A percentile compares a stretch with the other conserved stretches of the same genome.
Conservation (phyloP, 2,329 filamentous ascomycete species). For the Macroventuria anomochaeta region DNA sequence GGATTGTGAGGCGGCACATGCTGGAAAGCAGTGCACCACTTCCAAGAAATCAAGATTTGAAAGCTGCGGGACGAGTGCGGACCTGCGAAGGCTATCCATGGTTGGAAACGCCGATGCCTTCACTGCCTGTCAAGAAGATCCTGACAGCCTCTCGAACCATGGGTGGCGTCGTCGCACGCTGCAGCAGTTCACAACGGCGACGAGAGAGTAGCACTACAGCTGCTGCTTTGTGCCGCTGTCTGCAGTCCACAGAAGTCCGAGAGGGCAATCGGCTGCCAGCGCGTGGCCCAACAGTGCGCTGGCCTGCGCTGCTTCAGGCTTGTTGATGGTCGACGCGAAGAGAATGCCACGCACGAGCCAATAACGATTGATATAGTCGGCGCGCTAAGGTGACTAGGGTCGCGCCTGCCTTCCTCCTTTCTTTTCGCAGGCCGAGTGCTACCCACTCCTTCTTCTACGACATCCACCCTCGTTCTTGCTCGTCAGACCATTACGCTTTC, state of each 20-base stretch:
- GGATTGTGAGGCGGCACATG: conserved; percentile 13
- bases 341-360: conserved; percentile 17
- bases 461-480: conserved; percentile 32
- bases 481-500: conserved; percentile 32
- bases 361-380: conserved; percentile 7
- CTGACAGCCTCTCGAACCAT: conserved; percentile 8
- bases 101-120: conserved; percentile 18
- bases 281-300: conserved; percentile 15
- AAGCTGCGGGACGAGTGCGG: conserved; percentile 10
- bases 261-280: conserved; percentile 1
- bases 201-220: not conserved
- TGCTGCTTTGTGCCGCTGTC: conserved; percentile 4
- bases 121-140: conserved; percentile 11
- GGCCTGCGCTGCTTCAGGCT: conserved; percentile 7
- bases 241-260: not conserved
- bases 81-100: conserved; percentile 11
- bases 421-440: conserved; percentile 19
- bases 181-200: conserved; percentile 1
- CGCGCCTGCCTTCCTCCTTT: conserved; percentile 22
- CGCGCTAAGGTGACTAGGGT: conserved; percentile 17
- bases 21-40: not conserved
- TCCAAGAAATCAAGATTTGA: conserved; percentile 17
- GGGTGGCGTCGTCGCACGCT: conserved; percentile 6
- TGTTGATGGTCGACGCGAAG: conserved; percentile 15
- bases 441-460: conserved; percentile 26